Evolutionary conservation across 805 yeast species (phyloP), one percentile per base, ranked within the genome.

Genomic region (Cyberlindnera nakhonratchasimensis): DNA sequence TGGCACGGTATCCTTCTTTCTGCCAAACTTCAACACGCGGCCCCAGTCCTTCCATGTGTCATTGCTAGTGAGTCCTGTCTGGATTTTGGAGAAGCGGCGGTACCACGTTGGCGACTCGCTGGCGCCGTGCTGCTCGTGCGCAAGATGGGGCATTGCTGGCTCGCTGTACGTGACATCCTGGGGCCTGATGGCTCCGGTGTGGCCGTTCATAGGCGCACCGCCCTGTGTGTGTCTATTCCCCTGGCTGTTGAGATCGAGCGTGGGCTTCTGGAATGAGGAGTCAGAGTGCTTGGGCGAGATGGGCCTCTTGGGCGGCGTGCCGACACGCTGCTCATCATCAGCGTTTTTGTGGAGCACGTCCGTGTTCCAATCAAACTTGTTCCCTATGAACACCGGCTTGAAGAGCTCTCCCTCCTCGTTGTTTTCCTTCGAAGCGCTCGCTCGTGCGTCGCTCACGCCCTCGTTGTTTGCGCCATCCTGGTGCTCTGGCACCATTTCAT

Each of bases 21-120:
- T 47, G 4, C 51, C 53, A 40, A 58, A 50, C 39, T 53, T 58
- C 43, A 58, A 54, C 1, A 52, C 61, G 18, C 52, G 55, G 11
- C 53, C 57, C 42, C 57, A 47, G n/a, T 55, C 61, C 24, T 46
- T 53, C 60, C 59, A 57, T 1, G 48, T 40, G 22, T 44, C 48
- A 14, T 44, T 43, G 47, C 47, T 24, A 24, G 47, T 0, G 48
- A 51, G 6, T 43, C 37, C 29, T 29, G 42, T 36, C 3, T 52
- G 58, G 7, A 44, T 41, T 20, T 39, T 47, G 6, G 56, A 48
- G 24, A 56, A 43, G 20, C 40, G 47, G 21, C 54, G 51, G 16
- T 52, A 39, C 60, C 60, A 56, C 2, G 59, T 55, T 9, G 59
- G 53, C 3, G 49, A 18, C 2, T 54, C 58, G n/a, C 18, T 20